Evolutionary conservation across 2,329 filamentous ascomycete species (phyloP), one percentile per base, ranked within the genome.

Genomic region (Nigrograna mackinnonii): DNA sequence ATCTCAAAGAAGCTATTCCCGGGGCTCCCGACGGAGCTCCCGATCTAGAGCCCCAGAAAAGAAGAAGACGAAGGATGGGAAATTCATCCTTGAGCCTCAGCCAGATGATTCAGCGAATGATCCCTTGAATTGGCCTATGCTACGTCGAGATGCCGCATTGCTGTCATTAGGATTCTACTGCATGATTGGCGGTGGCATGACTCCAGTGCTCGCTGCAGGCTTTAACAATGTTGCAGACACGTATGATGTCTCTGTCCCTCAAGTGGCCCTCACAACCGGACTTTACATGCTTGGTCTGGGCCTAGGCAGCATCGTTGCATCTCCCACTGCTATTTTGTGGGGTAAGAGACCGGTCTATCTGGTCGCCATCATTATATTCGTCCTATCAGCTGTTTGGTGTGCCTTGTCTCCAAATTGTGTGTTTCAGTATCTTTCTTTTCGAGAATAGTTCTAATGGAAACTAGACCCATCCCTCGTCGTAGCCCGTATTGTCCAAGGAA

Each of bases 281-380:
- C 72, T 96, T 12, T 96, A 90, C 72, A 96, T 97, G 91, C 79
- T 96, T 80, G 94, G 94, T 0, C 73, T 97, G 28, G 92, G 91
- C 2, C 57, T 96, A 1, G 92, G 92, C 2, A 90, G 85, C 14
- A 85, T 96, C 5, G 62, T 97, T 39, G 85, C 87, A 57, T 94
- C 89, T 0, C 94, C 92, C 0, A 96, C 91, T 0, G 92, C 92
- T 21, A 96, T 97, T 47, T 65, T 96, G 0, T 96, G 75, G 46
- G 94, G 92, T 2, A 97, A 97, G 70, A 79, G 92, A 11, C 91
- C 91, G 0, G 89, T 97, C 0, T 97, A 97, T 64, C 80, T 97
- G 17, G 77, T 78, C 20, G 85, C 89, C 14, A 81, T 87, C 22
- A 69, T 91, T 14, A 66, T 95, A n/a, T 95, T 96, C 64, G 80